Evolutionary conservation across 768 basidiomycete species (phyloP).

Genomic region (Lepiota brunneoincarnata): DNA sequence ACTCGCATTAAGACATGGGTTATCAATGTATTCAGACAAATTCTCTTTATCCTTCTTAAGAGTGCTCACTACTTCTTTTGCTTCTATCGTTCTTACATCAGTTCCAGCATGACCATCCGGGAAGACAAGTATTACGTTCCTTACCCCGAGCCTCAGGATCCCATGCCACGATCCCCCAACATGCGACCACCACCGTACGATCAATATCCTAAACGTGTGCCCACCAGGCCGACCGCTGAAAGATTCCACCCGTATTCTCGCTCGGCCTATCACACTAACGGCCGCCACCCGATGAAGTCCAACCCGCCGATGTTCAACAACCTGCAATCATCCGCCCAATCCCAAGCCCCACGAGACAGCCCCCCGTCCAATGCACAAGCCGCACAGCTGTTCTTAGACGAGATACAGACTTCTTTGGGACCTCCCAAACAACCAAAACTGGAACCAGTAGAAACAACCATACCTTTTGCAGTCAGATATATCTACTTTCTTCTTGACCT

Average conservation of each 20-base stretch:
- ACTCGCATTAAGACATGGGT: conserved; percentile 14
- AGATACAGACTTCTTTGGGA: conserved; percentile 1
- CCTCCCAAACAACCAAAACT: not conserved
- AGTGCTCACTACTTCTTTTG: not conserved
- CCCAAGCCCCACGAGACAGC: not conserved
- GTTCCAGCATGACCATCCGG: conserved; percentile 14
- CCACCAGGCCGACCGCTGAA: not conserved
- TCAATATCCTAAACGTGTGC: not conserved
- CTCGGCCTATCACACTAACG: not conserved
- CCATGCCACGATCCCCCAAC: not conserved
- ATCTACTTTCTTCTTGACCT: not conserved
- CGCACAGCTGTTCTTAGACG: conserved; percentile 5
- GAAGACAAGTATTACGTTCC: conserved; percentile 8
- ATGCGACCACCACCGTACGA: not conserved
- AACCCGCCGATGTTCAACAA: not conserved
- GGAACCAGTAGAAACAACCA: not conserved
- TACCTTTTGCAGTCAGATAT: not conserved
- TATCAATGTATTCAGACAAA: conserved; percentile 28
- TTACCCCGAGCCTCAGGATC: not conserved
- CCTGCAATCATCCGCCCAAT: not conserved
- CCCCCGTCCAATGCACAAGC: conserved; percentile 3
- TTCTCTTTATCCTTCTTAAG: not conserved
- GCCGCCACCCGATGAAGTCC: too few relatives aligned
- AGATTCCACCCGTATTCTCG: conserved; percentile 6
- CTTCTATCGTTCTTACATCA: conserved; percentile 6